These are phyloP conservation scores for Lichtheimia corymbifera DNA, from an alignment of 371 early-diverging fungal genomes.

Conservation along the genomic window DNA sequence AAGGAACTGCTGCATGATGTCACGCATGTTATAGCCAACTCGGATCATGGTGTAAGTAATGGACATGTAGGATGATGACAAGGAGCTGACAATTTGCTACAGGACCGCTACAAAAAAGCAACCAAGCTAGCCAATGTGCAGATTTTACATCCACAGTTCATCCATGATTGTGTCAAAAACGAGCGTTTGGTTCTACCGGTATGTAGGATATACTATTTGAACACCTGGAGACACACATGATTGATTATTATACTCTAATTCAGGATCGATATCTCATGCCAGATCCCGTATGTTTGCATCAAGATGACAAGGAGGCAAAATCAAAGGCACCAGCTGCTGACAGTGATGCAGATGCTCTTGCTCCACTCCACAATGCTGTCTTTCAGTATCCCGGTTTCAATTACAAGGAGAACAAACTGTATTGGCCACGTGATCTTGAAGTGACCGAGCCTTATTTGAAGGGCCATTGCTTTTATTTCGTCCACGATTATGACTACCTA, in stretches of 20 bases:
- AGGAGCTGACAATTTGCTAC: too few species aligned
- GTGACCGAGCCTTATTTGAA: conserved; percentile 4
- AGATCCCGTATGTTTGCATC: not conserved
- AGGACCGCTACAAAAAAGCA: too few species aligned
- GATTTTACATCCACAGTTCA: conserved; percentile 15
- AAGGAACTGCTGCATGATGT: conserved; percentile 43
- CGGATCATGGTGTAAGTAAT: conserved; percentile 49
- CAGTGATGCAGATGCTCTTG: not conserved
- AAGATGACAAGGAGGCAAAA: not conserved
- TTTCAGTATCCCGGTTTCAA: conserved; percentile 11
- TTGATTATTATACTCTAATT: too few species aligned
- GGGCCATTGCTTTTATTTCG: conserved; percentile 30
- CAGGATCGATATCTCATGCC: too few species aligned
- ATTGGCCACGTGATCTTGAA: conserved; percentile 7
- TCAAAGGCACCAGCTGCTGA: not conserved
- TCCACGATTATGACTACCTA: conserved; percentile 17
- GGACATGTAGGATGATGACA: too few species aligned
- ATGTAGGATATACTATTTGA: not conserved
- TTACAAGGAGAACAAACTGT: conserved; percentile 4
- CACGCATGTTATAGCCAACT: conserved; percentile 60
- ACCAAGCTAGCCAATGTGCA: too few species aligned
- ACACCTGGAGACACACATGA: too few species aligned
- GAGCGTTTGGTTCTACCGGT: conserved; percentile 52
- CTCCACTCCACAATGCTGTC: conserved; percentile 7
- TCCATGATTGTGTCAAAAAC: conserved; percentile 72